Evolutionary conservation across 768 basidiomycete genomes (phyloP), one percentile per base, ranked within the genome.

Genomic region (Leccinum subgranulosum): DNA sequence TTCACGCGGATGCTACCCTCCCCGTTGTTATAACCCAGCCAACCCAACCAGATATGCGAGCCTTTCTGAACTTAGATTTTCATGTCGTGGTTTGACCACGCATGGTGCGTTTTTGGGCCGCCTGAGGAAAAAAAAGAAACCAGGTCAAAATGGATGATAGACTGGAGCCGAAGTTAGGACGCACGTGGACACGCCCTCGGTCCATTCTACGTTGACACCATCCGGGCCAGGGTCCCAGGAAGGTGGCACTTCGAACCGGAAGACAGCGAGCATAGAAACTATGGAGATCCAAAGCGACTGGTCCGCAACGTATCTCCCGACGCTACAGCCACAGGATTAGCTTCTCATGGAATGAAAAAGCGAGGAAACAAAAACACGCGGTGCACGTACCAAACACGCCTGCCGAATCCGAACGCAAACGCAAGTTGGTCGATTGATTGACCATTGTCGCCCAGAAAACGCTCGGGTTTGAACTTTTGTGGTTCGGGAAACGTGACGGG

Each of bases 251-350:
- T 63, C 56, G 29, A 63, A 49, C 1, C 54, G 54, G 50, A 70
- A 66, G 5, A 63, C 51, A 12, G 60, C 56, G 11, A 70, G 57
- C 49, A 66, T 46, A 11, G 62, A 60, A 12, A 66, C 63, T 34
- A 73, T 61, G 28, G 63, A 48, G 51, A 68, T 66, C 60, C 70
- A 74, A 14, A 78, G 57, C n/a, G 73, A 74, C 8, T 73, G 65
- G 21, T 77, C 73, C 0, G 76, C 78, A 45, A 83, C 64, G 53
- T 76, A 57, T 25, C 71, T 65, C 28, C 80, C 81, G n/a, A 79
- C 76, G 55, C 79, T 79, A 19, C 0, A 17, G 12, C 34, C 6
- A 6, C 3, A 39, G 6, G 36, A 48, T 61, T 25, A 60, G 14
- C 6, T 7, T 12, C 27, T 23, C 21, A 31, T 31, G 28, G 36